Evolutionary conservation across 768 basidiomycete genomes (phyloP), one percentile per base, ranked within the genome.

Genomic region (Tephrocybe sp.): DNA sequence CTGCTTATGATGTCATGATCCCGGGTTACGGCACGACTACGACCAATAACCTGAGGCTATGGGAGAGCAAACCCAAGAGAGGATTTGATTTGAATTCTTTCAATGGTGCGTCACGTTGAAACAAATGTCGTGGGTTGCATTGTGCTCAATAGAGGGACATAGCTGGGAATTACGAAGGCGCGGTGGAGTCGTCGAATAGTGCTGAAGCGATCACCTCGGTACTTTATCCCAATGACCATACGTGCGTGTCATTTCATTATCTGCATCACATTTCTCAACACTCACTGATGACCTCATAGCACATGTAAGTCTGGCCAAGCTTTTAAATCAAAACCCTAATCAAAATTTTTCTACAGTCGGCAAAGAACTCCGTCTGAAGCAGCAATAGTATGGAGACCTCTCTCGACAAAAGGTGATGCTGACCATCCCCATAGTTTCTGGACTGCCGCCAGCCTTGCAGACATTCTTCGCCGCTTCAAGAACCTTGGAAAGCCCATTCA

Each of bases 151-250:
- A 16, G 37, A 27, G 34, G 19, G 13, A 27, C 42, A 13, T 53
- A 91, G 91, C 92, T 52, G 95, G 95, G 37, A 86, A 95, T 68
- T 98, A 98, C 64, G 92, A 93, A 61, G 82, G 74, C 38, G 91
- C 94, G 2, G 88, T 98, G 21, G 86, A 88, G 58, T 78, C 90
- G 1, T 89, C 87, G 27, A 93, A 94, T 66, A 86, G 86, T 56
- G 97, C 97, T 10, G 88, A 85, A 50, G 91, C 90, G 29, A 97
- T 99, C 63, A 97, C 94, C 3, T 84, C 90, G 8, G 95, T 97
- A 6, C 75, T 97, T 25, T 98, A 99, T 70, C 97, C 95, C 22
- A 95, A 97, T 63, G 95, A 97, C 64, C 88, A 93, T 59, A 89
- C 84, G 67, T 76, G 62, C 64, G 73, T 75, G 4, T 56, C 55